Evolutionary conservation across 208 protist genomes (phyloP).

Genomic region (Cochliopodium minus): DNA sequence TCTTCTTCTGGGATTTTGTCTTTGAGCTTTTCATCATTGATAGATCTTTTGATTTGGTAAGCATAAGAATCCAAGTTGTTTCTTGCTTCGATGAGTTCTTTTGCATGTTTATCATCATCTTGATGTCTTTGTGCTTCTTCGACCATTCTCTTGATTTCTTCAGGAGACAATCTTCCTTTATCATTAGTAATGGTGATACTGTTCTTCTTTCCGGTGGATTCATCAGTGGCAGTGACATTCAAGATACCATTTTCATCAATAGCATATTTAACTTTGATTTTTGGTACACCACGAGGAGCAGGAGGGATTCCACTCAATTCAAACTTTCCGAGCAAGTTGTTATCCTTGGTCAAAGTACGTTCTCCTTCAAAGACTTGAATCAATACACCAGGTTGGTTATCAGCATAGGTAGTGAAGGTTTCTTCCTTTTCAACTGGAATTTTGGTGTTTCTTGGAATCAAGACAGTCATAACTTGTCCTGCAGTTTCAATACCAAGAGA

Average conservation of each 20-base stretch:
- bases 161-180: slow-evolving; percentile 73
- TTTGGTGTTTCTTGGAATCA: slow-evolving; percentile 27
- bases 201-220: slow-evolving; percentile 38
- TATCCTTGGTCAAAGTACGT: slow-evolving; percentile 80
- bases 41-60: slow-evolving; percentile 45
- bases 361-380: slow-evolving; percentile 77
- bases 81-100: slow-evolving; percentile 63
- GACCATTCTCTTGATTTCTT: slow-evolving; percentile 83
- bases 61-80: slow-evolving; percentile 68
- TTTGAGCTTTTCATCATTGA: slow-evolving; percentile 40
- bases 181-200: slow-evolving; percentile 75
- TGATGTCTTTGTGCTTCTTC: slow-evolving; percentile 70
- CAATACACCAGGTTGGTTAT: slow-evolving; percentile 15
- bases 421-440: slow-evolving; percentile 22
- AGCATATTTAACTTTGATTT: slow-evolving; percentile 68
- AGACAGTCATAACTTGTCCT: slow-evolving; percentile 52
- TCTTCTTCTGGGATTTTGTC: slow-evolving; percentile 30
- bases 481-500: slow-evolving; percentile 60
- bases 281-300: slow-evolving; percentile 61
- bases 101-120: slow-evolving; percentile 62
- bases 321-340: slow-evolving; percentile 76
- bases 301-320: slow-evolving; percentile 69
- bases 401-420: slow-evolving; percentile 18
- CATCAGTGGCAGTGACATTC: slow-evolving; percentile 62
- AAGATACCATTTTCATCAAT: slow-evolving; percentile 75